These are phyloP conservation scores for Rhodomyrtus psidioides DNA, from an alignment of 441 rosid species.

Conservation along the genomic window DNA sequence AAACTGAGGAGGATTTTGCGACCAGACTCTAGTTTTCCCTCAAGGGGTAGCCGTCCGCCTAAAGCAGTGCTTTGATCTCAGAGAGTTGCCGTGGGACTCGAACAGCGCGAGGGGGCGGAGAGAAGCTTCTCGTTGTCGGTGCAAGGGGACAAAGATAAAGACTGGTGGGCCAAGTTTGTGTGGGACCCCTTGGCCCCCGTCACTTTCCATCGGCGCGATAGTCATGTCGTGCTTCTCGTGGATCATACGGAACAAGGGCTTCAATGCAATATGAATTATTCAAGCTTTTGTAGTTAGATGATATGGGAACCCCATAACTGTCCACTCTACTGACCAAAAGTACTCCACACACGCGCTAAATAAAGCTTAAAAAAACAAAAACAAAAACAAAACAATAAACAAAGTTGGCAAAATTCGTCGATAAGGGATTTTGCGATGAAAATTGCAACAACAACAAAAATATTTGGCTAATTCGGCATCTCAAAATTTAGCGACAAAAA, in stretches of 20 bases:
- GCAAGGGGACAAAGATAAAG: accelerated
- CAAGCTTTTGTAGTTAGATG: neutral
- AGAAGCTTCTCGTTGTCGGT: neutral
- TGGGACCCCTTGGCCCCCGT: neutral
- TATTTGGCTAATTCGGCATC: no score
- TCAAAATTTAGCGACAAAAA: no score
- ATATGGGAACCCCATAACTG: neutral
- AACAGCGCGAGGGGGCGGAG: neutral
- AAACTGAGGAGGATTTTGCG: neutral
- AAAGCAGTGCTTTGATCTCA: accelerated
- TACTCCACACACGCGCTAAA: no score
- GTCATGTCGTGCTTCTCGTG: neutral
- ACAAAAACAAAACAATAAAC: no score
- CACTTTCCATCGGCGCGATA: accelerated
- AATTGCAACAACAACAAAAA: no score
- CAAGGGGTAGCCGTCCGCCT: accelerated
- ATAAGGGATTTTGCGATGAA: no score
- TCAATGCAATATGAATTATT: neutral
- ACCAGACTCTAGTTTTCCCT: neutral
- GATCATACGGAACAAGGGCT: neutral
- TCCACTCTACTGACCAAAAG: no score
- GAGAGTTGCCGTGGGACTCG: neutral
- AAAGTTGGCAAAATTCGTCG: no score
- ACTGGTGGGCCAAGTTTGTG: neutral
- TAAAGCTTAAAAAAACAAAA: no score